phyloP scores from a whole-genome alignment of 169 alveolate genomes.

The Blepharisma undulans region DNA sequence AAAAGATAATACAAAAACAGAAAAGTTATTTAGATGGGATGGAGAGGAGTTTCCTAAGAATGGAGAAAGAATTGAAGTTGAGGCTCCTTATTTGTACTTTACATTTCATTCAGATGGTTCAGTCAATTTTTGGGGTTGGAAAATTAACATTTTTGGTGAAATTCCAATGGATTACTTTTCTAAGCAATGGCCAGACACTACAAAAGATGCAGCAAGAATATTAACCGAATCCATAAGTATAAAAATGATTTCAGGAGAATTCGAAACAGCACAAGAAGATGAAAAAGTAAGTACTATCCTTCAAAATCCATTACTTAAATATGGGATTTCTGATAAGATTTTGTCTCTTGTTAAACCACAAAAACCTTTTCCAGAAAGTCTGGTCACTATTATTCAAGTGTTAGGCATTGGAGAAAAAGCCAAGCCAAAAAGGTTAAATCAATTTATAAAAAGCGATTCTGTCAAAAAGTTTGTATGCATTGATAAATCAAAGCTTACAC shows the following conservation, averaged over 20 bases:
- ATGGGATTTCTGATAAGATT: slow-evolving; percentile 2
- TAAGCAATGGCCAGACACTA: slow-evolving; percentile 26
- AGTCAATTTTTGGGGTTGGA: slow-evolving; percentile 41
- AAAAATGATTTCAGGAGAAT: slow-evolving; percentile 35
- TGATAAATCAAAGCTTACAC: background rate
- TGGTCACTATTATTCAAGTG: background rate
- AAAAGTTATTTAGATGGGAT: background rate
- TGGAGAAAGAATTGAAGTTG: background rate
- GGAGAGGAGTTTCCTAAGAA: slow-evolving; percentile 32
- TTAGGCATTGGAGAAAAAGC: background rate
- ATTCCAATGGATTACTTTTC: background rate
- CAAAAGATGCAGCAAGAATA: slow-evolving; percentile 8
- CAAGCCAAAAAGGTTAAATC: background rate
- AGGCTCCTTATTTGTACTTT: background rate
- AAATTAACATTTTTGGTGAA: slow-evolving; percentile 25
- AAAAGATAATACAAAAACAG: background rate
- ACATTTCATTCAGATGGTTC: slow-evolving; percentile 40
- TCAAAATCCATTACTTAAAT: slow-evolving; percentile 19
- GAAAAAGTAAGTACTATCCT: background rate
- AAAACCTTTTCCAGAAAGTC: background rate
- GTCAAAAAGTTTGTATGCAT: background rate
- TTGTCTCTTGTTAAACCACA: background rate
- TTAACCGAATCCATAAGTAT: background rate
- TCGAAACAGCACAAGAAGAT: slow-evolving; percentile 19
- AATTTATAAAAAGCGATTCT: background rate